Percentiles rank a stretch among this genome's conserved stretches.
Conservation (phyloP, 768 basidiomycete genomes). For the Tricholoma hemisulphureum region DNA sequence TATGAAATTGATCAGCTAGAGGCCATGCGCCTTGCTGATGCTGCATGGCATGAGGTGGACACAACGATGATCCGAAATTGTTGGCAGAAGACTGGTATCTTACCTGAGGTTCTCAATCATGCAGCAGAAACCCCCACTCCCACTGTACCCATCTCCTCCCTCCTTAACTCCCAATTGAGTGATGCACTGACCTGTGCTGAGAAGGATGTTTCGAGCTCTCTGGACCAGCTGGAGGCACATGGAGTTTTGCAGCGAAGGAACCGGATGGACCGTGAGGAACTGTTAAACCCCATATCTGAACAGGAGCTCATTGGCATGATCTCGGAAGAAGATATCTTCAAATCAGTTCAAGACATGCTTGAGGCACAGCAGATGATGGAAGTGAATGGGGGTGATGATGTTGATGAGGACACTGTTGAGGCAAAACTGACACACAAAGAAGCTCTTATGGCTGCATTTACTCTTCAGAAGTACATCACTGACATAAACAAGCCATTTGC, state of each 20-base stretch:
- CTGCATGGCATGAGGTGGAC: constrained; percentile 10
- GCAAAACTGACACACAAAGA: background rate
- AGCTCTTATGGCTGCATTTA: constrained; percentile 1
- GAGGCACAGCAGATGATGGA: background rate
- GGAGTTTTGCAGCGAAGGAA: constrained; percentile 3
- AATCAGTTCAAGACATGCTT: background rate
- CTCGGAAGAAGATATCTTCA: background rate
- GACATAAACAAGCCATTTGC: too few relatives aligned
- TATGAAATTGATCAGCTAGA: constrained; percentile 34
- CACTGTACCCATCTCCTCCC: constrained; percentile 19
- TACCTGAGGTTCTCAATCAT: constrained; percentile 3
- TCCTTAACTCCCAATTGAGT: constrained; percentile 10
- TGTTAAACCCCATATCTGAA: constrained; percentile 5
- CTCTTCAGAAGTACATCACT: background rate
- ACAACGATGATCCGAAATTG: background rate
- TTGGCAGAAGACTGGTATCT: background rate
- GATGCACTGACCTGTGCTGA: constrained; percentile 14
- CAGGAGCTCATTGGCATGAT: background rate
- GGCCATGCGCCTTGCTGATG: constrained; percentile 29
- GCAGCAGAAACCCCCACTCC: constrained; percentile 3
- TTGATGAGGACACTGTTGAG: background rate
- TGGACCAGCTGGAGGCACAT: constrained; percentile 1
- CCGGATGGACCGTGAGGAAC: constrained; percentile 1
- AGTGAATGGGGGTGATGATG: background rate
- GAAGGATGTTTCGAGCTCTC: background rate